Evolutionary conservation across 257 asterid species (phyloP), one percentile per base, ranked within the genome.

Genomic region (Plantago major): DNA sequence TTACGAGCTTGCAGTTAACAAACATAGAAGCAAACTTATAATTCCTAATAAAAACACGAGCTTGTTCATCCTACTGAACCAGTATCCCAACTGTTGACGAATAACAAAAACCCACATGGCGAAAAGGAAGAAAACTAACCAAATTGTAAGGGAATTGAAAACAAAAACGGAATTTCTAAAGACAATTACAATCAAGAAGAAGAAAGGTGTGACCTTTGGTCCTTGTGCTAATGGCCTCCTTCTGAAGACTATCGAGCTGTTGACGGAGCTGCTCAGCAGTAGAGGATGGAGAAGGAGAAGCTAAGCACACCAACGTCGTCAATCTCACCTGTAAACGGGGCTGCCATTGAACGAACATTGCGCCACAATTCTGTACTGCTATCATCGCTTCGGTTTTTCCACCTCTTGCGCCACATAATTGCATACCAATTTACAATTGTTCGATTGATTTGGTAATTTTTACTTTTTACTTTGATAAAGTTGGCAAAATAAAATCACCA

Each of bases 221-320:
- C 66, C 81, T 63, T 7, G 83, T 64, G 58, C 3, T 55, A 54
- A 67, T 67, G 6, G 80, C 83, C 57, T 80, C 86, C 69, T 63
- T 74, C 58, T 77, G 81, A 61, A 80, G 86, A 67, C 42, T 64
- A 72, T 80, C 83, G 15, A 80, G 86, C 55, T 80, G 75, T 33
- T 69, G 81, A 42, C 81, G 81, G 17, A 80, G 79, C 63, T 80
- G 66, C 62, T 74, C 70, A 19, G 84, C 76, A 3, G 65, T 47
- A 6, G 54, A 17, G 18, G 79, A 30, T 17, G 77, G 66, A 19
- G 58, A 52, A 52, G 58, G 30, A 71, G 86, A 71, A 63, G 71
- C 68, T 42, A 55, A 62, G 44, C 85, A 76, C 56, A 62, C 44
- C 11, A 22, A 6, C 9, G 58, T 43, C 19, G 52, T 63, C 18